These are phyloP conservation scores for Fusarium dlaminii DNA, from an alignment of 2,329 filamentous ascomycete species.

Conservation along the genomic window DNA sequence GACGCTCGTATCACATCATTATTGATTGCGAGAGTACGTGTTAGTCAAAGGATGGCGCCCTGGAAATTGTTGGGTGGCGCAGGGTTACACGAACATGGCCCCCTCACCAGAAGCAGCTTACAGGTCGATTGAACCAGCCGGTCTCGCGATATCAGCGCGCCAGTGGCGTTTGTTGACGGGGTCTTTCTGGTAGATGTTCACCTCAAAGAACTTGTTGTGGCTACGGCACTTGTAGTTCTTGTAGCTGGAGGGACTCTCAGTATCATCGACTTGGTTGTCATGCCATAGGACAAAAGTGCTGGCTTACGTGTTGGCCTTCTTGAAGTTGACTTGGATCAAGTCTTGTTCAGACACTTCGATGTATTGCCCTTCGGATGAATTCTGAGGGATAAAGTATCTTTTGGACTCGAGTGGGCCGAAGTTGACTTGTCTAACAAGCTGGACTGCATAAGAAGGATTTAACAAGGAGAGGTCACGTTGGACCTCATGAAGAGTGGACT, in stretches of 20 bases:
- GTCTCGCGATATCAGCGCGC: not conserved
- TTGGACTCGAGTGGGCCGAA: not conserved
- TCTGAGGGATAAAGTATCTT: not conserved
- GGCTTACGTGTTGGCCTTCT: not conserved
- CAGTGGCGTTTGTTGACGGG: not conserved
- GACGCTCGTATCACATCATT: fast-evolving
- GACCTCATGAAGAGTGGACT: not conserved
- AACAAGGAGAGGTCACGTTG: not conserved
- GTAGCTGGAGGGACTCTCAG: not conserved
- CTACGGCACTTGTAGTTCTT: not conserved
- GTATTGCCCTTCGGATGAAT: not conserved
- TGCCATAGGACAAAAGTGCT: not conserved
- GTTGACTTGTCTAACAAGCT: not conserved
- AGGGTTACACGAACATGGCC: too few relatives aligned
- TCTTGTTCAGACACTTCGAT: not conserved
- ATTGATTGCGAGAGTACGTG: too few relatives aligned
- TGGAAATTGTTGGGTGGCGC: too few relatives aligned
- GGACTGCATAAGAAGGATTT: not conserved
- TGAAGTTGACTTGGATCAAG: not conserved
- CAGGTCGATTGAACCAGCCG: not conserved
- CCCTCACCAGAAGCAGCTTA: not conserved
- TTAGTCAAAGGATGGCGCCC: too few relatives aligned
- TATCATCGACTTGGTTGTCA: too few relatives aligned
- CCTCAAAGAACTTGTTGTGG: not conserved
- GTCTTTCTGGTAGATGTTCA: not conserved